Evolutionary conservation across 345 rosid genomes (phyloP).

Genomic region (Conringia planisiliqua): DNA sequence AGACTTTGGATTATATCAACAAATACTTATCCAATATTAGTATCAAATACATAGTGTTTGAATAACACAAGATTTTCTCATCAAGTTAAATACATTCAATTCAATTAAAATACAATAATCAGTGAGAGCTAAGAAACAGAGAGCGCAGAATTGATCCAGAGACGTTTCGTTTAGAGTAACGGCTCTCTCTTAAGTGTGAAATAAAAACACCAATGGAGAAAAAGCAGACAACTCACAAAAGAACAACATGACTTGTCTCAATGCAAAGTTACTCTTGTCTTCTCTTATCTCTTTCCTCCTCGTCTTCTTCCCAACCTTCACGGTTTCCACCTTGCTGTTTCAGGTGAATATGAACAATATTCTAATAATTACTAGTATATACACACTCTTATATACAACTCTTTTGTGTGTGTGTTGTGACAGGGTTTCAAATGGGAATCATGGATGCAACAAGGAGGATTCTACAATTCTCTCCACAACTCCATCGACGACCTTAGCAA

Average conservation of each 20-base stretch:
- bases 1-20: background rate
- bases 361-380: too few relatives aligned
- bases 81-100: background rate
- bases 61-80: background rate
- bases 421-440: conserved; percentile 97
- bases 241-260: background rate
- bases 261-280: background rate
- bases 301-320: conserved; percentile 34
- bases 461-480: conserved; percentile 68
- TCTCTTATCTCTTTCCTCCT: background rate
- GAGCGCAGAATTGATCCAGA: background rate
- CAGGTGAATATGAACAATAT: conserved; percentile 39
- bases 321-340: conserved; percentile 49
- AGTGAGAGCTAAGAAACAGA: background rate
- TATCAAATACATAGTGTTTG: background rate
- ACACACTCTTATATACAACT: background rate
- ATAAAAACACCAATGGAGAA: background rate
- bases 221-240: background rate
- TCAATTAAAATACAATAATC: background rate
- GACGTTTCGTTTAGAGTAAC: background rate
- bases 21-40: background rate
- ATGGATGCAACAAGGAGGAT: conserved; percentile 61
- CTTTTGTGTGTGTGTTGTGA: background rate
- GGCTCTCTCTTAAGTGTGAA: background rate
- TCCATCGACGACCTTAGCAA: conserved; percentile 49